phyloP scores from a whole-genome alignment of 257 asterid genomes.

The Lycium barbarum region DNA sequence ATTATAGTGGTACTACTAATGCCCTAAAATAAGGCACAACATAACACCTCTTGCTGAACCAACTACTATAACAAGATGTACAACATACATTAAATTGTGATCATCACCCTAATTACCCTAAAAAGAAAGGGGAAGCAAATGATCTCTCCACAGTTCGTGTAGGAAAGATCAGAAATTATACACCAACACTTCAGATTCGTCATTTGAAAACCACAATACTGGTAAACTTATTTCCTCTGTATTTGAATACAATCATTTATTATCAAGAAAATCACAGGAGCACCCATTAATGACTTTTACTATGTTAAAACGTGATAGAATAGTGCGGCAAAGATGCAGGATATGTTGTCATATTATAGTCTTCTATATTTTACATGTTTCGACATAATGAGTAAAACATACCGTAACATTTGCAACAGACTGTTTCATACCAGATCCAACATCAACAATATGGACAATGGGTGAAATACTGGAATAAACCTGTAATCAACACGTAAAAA shows the following conservation, averaged over 20 bases:
- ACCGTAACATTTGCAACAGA: conserved; percentile 91
- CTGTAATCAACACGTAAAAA: conserved; percentile 46
- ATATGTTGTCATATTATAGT: conserved; percentile 2
- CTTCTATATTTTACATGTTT: background rate
- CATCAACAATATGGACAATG: conserved; percentile 83
- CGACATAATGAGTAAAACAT: conserved; percentile 38
- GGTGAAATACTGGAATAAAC: conserved; percentile 91
- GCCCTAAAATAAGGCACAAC: conserved; percentile 2
- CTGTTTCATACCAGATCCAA: conserved; percentile 74
- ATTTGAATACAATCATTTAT: background rate
- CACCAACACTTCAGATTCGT: background rate
- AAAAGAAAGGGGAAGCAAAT: conserved; percentile 16
- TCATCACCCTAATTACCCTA: conserved; percentile 18
- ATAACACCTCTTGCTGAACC: background rate
- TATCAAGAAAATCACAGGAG: background rate
- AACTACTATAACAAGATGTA: conserved; percentile 10
- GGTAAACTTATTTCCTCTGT: background rate
- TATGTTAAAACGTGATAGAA: background rate
- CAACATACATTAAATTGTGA: background rate
- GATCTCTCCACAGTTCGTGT: background rate
- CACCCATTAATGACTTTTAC: background rate
- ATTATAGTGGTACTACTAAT: background rate
- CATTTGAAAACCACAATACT: background rate
- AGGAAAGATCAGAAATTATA: background rate
- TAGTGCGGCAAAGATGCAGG: conserved; percentile 9